phyloP scores from a whole-genome alignment of 371 early-diverging fungal genomes.

The Dinochytrium kinnereticum region DNA sequence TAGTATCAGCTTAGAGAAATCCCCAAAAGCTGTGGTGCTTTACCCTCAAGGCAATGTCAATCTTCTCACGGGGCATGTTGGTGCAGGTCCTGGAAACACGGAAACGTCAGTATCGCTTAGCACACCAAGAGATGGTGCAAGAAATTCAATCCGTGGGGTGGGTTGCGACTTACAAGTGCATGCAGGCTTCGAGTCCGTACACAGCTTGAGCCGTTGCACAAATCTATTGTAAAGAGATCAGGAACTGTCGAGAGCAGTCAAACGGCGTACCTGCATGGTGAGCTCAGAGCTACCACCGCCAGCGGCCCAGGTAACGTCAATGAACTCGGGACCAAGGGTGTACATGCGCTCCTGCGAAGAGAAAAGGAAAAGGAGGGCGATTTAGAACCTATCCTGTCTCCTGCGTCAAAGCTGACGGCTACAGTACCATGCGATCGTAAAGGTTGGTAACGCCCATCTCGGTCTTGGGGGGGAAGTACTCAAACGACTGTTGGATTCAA shows the following conservation, averaged over 20 bases:
- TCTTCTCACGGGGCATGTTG: conserved; percentile 88
- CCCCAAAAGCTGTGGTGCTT: conserved; percentile 47
- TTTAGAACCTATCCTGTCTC: neutral
- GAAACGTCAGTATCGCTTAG: too few relatives aligned
- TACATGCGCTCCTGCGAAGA: conserved; percentile 78
- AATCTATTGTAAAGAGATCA: conserved; percentile 32
- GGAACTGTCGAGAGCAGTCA: neutral
- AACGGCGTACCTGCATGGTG: conserved; percentile 60
- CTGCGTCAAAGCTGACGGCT: neutral
- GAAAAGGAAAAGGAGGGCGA: neutral
- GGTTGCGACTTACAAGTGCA: conserved; percentile 87
- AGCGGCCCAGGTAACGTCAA: conserved; percentile 97
- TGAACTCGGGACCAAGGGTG: conserved; percentile 88
- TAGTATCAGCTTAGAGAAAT: conserved; percentile 11
- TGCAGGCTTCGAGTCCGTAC: conserved; percentile 92
- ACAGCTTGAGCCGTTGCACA: conserved; percentile 90
- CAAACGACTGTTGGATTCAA: conserved; percentile 75
- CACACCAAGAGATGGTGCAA: neutral
- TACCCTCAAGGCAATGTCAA: conserved; percentile 79
- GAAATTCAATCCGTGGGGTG: too few relatives aligned
- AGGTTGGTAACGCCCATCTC: conserved; percentile 89
- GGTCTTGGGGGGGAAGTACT: conserved; percentile 97
- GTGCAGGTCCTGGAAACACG: conserved; percentile 78
- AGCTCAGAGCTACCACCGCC: conserved; percentile 91
- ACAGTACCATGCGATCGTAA: conserved; percentile 78